A percentile compares a stretch with the other conserved stretches of the same genome.
phyloP scores from a whole-genome alignment of 2,329 filamentous ascomycete genomes.

The Aspergillus ibericus region DNA sequence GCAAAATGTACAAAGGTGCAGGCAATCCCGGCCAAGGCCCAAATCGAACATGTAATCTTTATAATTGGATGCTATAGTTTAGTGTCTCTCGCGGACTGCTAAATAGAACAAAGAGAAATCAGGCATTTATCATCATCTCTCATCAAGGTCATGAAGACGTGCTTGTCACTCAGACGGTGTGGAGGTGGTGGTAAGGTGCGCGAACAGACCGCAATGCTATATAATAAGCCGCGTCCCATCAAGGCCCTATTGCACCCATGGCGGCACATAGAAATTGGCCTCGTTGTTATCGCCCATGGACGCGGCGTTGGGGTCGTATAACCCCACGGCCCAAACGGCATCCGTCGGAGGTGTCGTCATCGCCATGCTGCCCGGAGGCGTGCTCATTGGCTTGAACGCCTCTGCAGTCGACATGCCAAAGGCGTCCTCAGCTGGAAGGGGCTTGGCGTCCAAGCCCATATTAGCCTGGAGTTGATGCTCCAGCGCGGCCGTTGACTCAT shows the following conservation, averaged over 20 bases:
- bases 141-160: slow-evolving; percentile 44
- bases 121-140: slow-evolving; percentile 48
- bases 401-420: slow-evolving; percentile 30
- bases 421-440: slow-evolving; percentile 29
- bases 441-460: slow-evolving; percentile 38
- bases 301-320: slow-evolving; percentile 34
- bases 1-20: neutral
- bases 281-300: slow-evolving; percentile 30
- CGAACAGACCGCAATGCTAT: slow-evolving; percentile 26
- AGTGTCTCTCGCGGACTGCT: slow-evolving; percentile 31
- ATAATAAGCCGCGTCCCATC: slow-evolving; percentile 14
- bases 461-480: slow-evolving; percentile 42
- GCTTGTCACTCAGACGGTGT: slow-evolving; percentile 36
- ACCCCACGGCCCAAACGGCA: slow-evolving; percentile 33
- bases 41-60: slow-evolving; percentile 15
- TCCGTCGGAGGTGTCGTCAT: slow-evolving; percentile 31
- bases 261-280: slow-evolving; percentile 28
- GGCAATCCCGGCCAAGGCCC: neutral
- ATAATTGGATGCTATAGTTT: slow-evolving; percentile 36
- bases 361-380: slow-evolving; percentile 18
- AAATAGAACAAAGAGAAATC: slow-evolving; percentile 35
- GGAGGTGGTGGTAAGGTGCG: slow-evolving; percentile 41
- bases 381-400: slow-evolving; percentile 24
- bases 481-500: slow-evolving; percentile 41
- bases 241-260: slow-evolving; percentile 31